Percentiles rank a stretch among this genome's conserved stretches.
These are phyloP conservation scores for Lepidium campestre DNA, from an alignment of 441 rosid genomes.

Conservation along the genomic window DNA sequence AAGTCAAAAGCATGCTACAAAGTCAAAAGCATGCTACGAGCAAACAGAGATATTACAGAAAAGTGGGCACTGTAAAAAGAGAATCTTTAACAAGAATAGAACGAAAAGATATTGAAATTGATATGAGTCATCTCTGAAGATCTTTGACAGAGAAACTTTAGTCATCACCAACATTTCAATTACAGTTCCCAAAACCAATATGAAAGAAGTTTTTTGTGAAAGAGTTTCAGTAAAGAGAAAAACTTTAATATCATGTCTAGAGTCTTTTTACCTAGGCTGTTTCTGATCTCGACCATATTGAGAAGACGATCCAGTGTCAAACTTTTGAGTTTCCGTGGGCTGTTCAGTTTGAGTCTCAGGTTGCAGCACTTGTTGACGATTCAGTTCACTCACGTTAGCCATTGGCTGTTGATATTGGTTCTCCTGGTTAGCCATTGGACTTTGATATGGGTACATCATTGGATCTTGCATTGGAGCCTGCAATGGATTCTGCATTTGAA, in stretches of 20 bases:
- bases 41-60: background rate
- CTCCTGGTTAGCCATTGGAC: no score
- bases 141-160: background rate
- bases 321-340: background rate
- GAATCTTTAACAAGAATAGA: background rate
- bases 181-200: background rate
- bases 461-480: no score
- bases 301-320: background rate
- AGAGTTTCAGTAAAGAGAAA: background rate
- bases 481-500: no score
- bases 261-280: background rate
- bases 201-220: background rate
- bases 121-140: background rate
- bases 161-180: background rate
- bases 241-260: background rate
- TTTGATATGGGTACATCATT: no score
- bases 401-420: background rate
- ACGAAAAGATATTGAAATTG: background rate
- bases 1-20: no score
- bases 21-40: no score
- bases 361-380: background rate
- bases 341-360: background rate
- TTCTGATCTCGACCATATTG: background rate
- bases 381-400: no score
- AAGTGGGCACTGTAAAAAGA: background rate